Evolutionary conservation across 2,329 filamentous ascomycete species (phyloP), one percentile per base, ranked within the genome.

Genomic region (Didymella sp.): DNA sequence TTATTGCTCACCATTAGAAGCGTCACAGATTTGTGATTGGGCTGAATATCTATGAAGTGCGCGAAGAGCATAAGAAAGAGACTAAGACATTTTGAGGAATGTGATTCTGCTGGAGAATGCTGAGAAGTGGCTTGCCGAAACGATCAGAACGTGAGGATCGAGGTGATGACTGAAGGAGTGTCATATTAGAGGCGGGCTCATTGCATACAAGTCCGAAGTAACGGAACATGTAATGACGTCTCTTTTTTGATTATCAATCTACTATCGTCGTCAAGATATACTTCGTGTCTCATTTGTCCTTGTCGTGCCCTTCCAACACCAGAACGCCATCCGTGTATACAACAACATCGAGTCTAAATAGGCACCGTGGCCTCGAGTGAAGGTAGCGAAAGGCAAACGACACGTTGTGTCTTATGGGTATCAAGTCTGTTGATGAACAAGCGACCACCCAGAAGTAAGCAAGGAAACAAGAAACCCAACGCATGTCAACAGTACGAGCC

Each of bases 401-500:
- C 38, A 49, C 48, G 3, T n/a, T 11, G 4, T 2, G 38, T 48
- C 43, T 40, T 38, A 22, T 44, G 54, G 54, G 54, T 57, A 57
- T 57, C 48, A 44, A 21, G 19, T 33, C 25, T 38, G 54, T 52
- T 30, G 41, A 17, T 28, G 28, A 33, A 45, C 43, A 44, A 43
- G 44, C 12, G 49, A 57, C 50, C 56, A 55, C 50, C 56, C 49
- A 46, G 45, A 28, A 41, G 21, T 41, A n/a, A 46, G 22, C 5
- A 35, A 15, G 44, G 17, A 30, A 24, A 25, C n/a, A n/a, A 11
- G 6, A 22, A 6, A 27, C 9, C 6, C 11, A 30, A 22, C 3
- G 24, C 11, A 12, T 45, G 9, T 11, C n/a, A 35, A 28, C 22
- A 27, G 27, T 25, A 11, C 21, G 24, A 30, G 41, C 41, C 31